Evolutionary conservation across 805 yeast species (phyloP), one percentile per base, ranked within the genome.

Genomic region (Debaryomyces tyrocola): DNA sequence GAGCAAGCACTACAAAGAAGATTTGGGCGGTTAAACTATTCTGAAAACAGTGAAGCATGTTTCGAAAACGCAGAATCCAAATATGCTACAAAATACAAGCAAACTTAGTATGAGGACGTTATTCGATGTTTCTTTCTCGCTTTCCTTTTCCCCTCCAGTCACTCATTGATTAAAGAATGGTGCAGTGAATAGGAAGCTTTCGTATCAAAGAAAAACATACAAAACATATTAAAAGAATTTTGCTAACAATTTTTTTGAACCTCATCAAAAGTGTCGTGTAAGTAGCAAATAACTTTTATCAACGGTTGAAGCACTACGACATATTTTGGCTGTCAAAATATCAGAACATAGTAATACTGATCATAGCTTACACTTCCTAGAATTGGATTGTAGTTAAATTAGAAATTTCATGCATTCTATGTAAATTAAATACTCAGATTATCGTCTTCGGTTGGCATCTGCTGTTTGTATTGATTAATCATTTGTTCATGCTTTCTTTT

Each of bases 401-500:
- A 5, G 4, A 24, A 24, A 24, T 7, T 17, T 24, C 27, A 24
- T 24, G 27, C 27, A 24, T 24, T 24, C 7, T 24, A 24, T 24
- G 27, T 24, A 24, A 24, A 24, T 24, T 24, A 24, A 24, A 24
- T 24, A 24, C 10, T 6, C 10, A 24, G 27, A 4, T 9, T 7
- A 24, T 24, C 18, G 20, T 40, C 18, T 29, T 11, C 12, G 5
- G 33, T 40, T 31, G 33, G 20, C 18, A 31, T 40, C 37, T 31
- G 55, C 43, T 31, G 56, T 49, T 20, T 49, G 51, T 41, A 67
- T 63, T 20, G 62, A 55, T 33, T 51, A 43, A 41, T 63, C 67
- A 71, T 70, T 50, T 75, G 77, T 51, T 81, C 84, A 55, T 79
- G 81, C 40, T 77, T 80, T 33, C 77, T 66, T 59, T 79, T 82